Conservation (phyloP, 805 yeast genomes). For the Lachancea thermotolerans region DNA sequence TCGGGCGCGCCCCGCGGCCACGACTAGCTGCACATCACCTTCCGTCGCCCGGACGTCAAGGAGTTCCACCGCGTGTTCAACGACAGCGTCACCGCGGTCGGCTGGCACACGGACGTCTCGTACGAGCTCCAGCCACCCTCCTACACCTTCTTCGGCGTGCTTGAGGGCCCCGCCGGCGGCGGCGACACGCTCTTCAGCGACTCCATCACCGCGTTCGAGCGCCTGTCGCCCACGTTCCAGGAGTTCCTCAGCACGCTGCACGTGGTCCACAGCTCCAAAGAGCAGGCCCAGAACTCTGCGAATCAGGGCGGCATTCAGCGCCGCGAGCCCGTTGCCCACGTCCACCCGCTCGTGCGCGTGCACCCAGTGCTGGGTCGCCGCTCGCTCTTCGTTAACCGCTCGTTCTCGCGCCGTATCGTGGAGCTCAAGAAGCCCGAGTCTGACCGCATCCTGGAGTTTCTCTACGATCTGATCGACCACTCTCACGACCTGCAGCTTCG, state of each 20-base stretch:
- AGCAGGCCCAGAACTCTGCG: constrained; percentile 57
- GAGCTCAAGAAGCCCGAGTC: constrained; percentile 72
- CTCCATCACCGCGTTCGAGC: constrained; percentile 59
- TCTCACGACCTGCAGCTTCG: constrained; percentile 61
- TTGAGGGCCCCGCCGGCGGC: constrained; percentile 57
- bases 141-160: constrained; percentile 55
- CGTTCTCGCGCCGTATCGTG: constrained; percentile 58
- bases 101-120: constrained; percentile 71
- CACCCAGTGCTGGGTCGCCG: constrained; percentile 69
- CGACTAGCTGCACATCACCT: constrained; percentile 59
- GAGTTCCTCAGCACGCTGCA: constrained; percentile 52
- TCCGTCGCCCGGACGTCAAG: constrained; percentile 38
- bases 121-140: constrained; percentile 72
- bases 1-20: constrained; percentile 57
- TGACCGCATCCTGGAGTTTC: constrained; percentile 49
- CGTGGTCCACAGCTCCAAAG: constrained; percentile 63
- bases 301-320: constrained; percentile 60
- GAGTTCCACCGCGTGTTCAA: constrained; percentile 28
- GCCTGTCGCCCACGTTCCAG: constrained; percentile 61
- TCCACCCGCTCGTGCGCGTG: constrained; percentile 65
- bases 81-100: constrained; percentile 19
- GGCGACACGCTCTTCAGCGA: constrained; percentile 81
- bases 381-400: constrained; percentile 48
- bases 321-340: constrained; percentile 45
- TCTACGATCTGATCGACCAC: constrained; percentile 46